A percentile compares a stretch with the other conserved stretches of the same genome.
Conservation (phyloP, 1,284 basidiomycete genomes). For the Kwoniella shivajii region DNA sequence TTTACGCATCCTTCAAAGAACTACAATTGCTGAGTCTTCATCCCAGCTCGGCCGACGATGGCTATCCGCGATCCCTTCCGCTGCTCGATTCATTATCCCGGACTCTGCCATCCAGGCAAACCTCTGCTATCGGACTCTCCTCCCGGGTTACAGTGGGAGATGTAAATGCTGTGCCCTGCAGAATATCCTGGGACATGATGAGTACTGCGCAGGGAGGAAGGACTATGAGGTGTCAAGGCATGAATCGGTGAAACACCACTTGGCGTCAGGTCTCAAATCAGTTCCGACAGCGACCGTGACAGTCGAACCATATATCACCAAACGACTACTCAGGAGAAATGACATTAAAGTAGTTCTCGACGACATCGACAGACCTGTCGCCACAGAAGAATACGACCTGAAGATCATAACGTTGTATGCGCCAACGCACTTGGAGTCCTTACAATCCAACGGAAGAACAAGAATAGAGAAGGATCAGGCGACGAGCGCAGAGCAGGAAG, state of each 20-base stretch:
- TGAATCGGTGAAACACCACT: neutral
- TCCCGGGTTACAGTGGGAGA: neutral
- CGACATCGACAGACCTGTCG: neutral
- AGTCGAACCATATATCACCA: too few relatives aligned
- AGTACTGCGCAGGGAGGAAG: neutral
- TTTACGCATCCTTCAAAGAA: too few relatives aligned
- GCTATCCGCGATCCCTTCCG: too few relatives aligned
- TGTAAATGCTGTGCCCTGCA: neutral
- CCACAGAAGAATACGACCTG: neutral
- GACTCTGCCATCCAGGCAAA: neutral
- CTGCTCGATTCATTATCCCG: too few relatives aligned
- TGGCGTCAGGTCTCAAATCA: too few relatives aligned
- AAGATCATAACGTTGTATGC: neutral
- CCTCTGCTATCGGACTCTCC: neutral
- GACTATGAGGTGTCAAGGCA: slow-evolving; percentile 8
- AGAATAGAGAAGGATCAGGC: neutral
- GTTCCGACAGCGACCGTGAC: too few relatives aligned
- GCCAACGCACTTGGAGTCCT: neutral
- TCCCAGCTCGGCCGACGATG: too few relatives aligned
- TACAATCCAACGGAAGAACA: neutral
- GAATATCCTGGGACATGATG: neutral
- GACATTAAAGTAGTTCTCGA: too few relatives aligned
- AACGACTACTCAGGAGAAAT: too few relatives aligned
- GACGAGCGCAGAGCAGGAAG: neutral
- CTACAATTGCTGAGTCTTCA: too few relatives aligned